Evolutionary conservation across 164 flowering plant species (phyloP).

Genomic region (Hamamelis virginiana): DNA sequence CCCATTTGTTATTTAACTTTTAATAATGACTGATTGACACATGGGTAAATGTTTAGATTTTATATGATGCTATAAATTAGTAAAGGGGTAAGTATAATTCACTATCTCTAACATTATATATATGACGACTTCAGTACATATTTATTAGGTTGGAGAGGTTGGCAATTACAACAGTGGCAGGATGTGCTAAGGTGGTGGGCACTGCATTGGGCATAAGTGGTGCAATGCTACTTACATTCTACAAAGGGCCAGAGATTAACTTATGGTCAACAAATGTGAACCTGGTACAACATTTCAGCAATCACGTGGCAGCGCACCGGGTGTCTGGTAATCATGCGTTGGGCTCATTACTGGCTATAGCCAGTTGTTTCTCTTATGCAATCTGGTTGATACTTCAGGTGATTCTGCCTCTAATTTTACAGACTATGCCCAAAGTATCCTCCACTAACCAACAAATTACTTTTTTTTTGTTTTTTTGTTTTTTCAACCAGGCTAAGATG

Average conservation of each 20-base stretch:
- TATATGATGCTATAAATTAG: too few species aligned
- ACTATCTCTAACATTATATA: too few species aligned
- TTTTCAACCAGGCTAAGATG: conserved; percentile 38
- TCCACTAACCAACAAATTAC: too few species aligned
- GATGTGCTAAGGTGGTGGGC: conserved; percentile 59
- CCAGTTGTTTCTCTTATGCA: conserved; percentile 34
- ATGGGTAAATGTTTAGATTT: too few species aligned
- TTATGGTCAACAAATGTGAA: conserved; percentile 36
- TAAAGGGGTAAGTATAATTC: too few species aligned
- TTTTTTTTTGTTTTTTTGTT: neutral
- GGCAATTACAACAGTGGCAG: conserved; percentile 25
- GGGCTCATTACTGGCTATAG: conserved; percentile 32
- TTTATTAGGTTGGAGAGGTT: conserved; percentile 51
- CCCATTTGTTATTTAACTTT: too few species aligned
- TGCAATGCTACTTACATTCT: conserved; percentile 73
- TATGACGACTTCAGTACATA: too few species aligned
- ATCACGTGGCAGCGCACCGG: conserved; percentile 3
- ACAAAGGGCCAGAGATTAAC: conserved; percentile 51
- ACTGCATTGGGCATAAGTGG: conserved; percentile 59
- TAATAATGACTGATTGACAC: too few species aligned
- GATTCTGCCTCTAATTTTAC: neutral
- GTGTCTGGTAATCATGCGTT: conserved; percentile 22
- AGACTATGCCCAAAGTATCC: neutral
- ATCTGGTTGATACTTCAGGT: conserved; percentile 54
- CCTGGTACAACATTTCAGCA: conserved; percentile 17